These are phyloP conservation scores for Linum trigynum DNA, from an alignment of 345 rosid species.

Conservation along the genomic window DNA sequence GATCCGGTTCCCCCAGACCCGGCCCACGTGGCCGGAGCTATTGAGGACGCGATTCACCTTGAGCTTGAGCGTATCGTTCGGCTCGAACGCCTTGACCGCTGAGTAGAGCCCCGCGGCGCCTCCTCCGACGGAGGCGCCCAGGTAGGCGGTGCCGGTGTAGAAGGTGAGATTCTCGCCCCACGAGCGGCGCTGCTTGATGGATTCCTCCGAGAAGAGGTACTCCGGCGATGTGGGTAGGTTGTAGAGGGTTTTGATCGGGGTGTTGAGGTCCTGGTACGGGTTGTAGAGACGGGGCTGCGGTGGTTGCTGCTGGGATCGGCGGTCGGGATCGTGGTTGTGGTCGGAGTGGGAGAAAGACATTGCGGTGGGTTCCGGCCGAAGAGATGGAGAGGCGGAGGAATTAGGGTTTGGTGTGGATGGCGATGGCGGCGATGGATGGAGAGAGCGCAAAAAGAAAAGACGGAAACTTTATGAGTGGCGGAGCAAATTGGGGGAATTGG, in stretches of 20 bases:
- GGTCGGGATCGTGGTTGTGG: slow-evolving; percentile 38
- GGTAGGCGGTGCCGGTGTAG: slow-evolving; percentile 80
- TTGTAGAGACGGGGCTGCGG: slow-evolving; percentile 54
- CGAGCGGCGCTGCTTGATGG: slow-evolving; percentile 78
- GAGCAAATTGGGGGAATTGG: not conserved
- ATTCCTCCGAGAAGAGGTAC: slow-evolving; percentile 81
- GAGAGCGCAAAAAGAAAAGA: not conserved
- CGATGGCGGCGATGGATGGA: not conserved
- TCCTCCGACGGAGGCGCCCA: slow-evolving; percentile 56
- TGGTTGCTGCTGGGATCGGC: slow-evolving; percentile 10
- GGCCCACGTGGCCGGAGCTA: slow-evolving; percentile 66
- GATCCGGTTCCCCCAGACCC: slow-evolving; percentile 68
- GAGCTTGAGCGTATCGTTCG: slow-evolving; percentile 73
- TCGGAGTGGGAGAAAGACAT: slow-evolving; percentile 31
- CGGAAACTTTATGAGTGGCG: not conserved
- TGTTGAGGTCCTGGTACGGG: slow-evolving; percentile 64
- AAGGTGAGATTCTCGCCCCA: slow-evolving; percentile 98
- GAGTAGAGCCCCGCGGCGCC: slow-evolving; percentile 44
- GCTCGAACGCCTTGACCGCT: slow-evolving; percentile 56
- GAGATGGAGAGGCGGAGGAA: not conserved
- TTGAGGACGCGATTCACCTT: slow-evolving; percentile 68
- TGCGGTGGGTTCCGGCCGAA: not conserved
- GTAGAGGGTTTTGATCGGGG: slow-evolving; percentile 57
- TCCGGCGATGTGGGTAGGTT: slow-evolving; percentile 88
- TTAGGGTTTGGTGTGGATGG: not conserved